These are phyloP conservation scores for Cercospora brassicicola DNA, from an alignment of 2,329 filamentous ascomycete genomes.

Conservation along the genomic window DNA sequence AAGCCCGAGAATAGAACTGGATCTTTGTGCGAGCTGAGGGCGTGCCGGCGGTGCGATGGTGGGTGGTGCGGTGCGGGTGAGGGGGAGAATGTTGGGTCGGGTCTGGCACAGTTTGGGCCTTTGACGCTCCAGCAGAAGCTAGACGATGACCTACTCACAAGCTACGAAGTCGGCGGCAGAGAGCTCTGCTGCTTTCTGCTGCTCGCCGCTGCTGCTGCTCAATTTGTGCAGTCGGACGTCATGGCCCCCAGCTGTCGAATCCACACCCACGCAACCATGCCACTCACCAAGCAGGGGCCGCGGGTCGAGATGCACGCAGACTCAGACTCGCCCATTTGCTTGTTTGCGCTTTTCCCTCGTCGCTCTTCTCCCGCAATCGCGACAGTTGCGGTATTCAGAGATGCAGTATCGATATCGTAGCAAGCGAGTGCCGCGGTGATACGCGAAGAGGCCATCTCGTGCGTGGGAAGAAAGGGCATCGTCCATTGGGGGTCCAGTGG, in stretches of 20 bases:
- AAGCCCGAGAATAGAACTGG: not conserved
- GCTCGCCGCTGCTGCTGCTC: not conserved
- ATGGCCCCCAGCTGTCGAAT: conserved; percentile 1
- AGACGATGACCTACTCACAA: not conserved
- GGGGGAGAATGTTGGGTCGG: not conserved
- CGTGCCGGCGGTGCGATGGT: not conserved
- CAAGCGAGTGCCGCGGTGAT: not conserved
- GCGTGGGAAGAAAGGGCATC: not conserved
- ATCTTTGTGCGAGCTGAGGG: not conserved
- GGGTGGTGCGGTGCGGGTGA: not conserved
- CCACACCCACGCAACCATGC: not conserved
- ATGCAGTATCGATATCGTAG: not conserved
- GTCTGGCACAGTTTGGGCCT: not conserved
- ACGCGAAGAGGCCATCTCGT: not conserved
- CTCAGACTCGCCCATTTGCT: not conserved
- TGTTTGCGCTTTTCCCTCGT: not conserved
- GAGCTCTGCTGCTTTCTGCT: not conserved
- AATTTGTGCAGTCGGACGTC: not conserved
- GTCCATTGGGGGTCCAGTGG: not conserved
- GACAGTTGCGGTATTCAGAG: not conserved
- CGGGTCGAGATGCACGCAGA: not conserved
- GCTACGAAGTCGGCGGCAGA: not conserved
- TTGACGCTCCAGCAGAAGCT: not conserved
- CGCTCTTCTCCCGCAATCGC: not conserved
- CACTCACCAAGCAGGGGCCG: not conserved